Conservation (phyloP, 2,329 filamentous ascomycete species). For the Chrysosporium queenslandicum region DNA sequence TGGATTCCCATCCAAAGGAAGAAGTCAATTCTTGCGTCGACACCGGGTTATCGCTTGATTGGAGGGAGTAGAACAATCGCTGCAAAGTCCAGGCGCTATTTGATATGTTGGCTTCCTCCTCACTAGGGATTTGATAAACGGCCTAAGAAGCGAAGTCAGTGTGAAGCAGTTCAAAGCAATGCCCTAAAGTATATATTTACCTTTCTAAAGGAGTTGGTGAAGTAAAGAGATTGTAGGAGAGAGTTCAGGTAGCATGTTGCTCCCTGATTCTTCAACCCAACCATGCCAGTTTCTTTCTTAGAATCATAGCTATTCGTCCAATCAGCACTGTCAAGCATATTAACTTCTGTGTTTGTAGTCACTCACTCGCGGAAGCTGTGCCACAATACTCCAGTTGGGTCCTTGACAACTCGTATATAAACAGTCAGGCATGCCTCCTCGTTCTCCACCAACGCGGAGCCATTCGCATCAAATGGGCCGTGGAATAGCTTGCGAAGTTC, state of each 20-base stretch:
- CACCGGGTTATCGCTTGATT: slow-evolving; percentile 74
- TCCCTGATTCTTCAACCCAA: slow-evolving; percentile 92
- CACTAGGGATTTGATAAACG: slow-evolving; percentile 93
- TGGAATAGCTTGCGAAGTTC: slow-evolving; percentile 80
- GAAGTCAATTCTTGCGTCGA: slow-evolving; percentile 87
- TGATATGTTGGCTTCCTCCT: slow-evolving; percentile 64
- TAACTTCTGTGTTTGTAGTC: neutral
- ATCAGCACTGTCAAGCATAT: slow-evolving; percentile 30
- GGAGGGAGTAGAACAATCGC: slow-evolving; percentile 85
- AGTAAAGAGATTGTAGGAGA: slow-evolving; percentile 71
- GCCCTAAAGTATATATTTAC: slow-evolving; percentile 44
- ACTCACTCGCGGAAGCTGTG: slow-evolving; percentile 39
- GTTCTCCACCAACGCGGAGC: slow-evolving; percentile 46
- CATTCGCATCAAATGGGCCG: slow-evolving; percentile 58
- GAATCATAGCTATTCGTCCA: slow-evolving; percentile 66
- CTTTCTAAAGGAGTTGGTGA: slow-evolving; percentile 89
- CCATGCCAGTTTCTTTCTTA: slow-evolving; percentile 97
- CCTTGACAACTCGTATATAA: slow-evolving; percentile 42
- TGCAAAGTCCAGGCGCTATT: slow-evolving; percentile 94
- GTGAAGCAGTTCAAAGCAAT: no score
- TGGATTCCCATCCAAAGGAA: slow-evolving; percentile 96
- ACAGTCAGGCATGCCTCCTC: slow-evolving; percentile 40
- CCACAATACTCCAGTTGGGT: slow-evolving; percentile 42
- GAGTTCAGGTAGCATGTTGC: slow-evolving; percentile 86
- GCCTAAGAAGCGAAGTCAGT: no score